Evolutionary conservation across 768 basidiomycete species (phyloP).

Genomic region (Trichaptum fuscoviolaceum): DNA sequence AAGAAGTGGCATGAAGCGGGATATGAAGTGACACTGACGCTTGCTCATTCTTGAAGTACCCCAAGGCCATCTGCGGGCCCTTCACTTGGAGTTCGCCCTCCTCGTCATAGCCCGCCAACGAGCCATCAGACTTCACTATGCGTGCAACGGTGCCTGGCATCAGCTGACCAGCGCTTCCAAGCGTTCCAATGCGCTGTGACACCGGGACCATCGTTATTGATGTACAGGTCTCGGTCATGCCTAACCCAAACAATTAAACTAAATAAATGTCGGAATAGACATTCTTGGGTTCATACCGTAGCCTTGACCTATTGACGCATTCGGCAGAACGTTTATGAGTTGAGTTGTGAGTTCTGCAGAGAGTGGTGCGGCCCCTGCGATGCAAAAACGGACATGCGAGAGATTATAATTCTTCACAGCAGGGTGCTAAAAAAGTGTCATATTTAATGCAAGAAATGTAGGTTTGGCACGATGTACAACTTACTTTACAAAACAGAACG

Average conservation of each 20-base stretch:
- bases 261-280: not conserved
- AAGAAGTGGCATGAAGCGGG: not conserved
- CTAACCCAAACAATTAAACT: slow-evolving; percentile 24
- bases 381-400: slow-evolving; percentile 39
- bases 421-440: slow-evolving; percentile 37
- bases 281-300: slow-evolving; percentile 35
- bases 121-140: slow-evolving; percentile 54
- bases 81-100: slow-evolving; percentile 55
- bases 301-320: slow-evolving; percentile 52
- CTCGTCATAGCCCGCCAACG: slow-evolving; percentile 49
- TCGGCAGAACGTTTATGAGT: slow-evolving; percentile 44
- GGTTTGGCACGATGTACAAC: slow-evolving; percentile 3
- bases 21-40: slow-evolving; percentile 41
- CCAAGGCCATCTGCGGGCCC: slow-evolving; percentile 52
- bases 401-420: slow-evolving; percentile 47
- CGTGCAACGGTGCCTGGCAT: slow-evolving; percentile 52
- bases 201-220: slow-evolving; percentile 45
- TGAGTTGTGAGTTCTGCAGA: slow-evolving; percentile 47
- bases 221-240: slow-evolving; percentile 63
- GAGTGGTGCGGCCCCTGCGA: slow-evolving; percentile 57
- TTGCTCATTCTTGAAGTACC: slow-evolving; percentile 53
- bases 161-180: slow-evolving; percentile 55
- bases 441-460: slow-evolving; percentile 1
- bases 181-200: slow-evolving; percentile 40
- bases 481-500: slow-evolving; percentile 55